A percentile compares a stretch with the other conserved stretches of the same genome.
These are phyloP conservation scores for Monosporozyma aquatica DNA, from an alignment of 805 yeast genomes.

Conservation along the genomic window DNA sequence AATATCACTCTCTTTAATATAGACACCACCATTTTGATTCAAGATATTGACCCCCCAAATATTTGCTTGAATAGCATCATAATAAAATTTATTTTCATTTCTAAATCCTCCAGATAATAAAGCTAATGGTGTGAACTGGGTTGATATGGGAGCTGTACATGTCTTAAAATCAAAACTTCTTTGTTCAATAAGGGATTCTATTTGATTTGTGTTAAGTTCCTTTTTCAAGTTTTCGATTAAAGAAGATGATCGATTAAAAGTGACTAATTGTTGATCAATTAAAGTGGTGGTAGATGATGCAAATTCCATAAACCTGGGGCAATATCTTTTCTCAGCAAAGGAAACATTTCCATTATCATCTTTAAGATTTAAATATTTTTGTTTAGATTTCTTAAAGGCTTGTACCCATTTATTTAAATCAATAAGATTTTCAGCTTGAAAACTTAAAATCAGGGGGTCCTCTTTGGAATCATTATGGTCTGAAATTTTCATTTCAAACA, in stretches of 20 bases:
- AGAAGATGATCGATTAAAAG: constrained; percentile 6
- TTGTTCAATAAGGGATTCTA: constrained; percentile 14
- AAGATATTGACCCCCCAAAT: constrained; percentile 42
- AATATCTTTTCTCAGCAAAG: constrained; percentile 50
- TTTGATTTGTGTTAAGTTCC: constrained; percentile 13
- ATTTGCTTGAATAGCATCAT: constrained; percentile 65
- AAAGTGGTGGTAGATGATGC: constrained; percentile 51
- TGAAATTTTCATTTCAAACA: constrained; percentile 66
- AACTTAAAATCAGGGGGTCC: constrained; percentile 25
- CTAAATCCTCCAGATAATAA: constrained; percentile 42
- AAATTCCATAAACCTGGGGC: constrained; percentile 59
- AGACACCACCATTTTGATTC: constrained; percentile 8
- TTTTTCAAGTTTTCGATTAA: constrained; percentile 25
- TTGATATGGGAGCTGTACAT: constrained; percentile 56
- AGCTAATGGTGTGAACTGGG: constrained; percentile 58
- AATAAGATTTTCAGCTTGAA: constrained; percentile 67
- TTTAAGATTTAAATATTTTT: constrained; percentile 33
- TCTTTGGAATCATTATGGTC: constrained; percentile 16
- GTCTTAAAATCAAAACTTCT: constrained; percentile 21
- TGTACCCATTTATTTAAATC: constrained; percentile 68
- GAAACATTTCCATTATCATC: constrained; percentile 24
- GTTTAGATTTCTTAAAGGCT: constrained; percentile 52
- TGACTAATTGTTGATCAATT: constrained; percentile 33
- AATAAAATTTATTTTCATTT: constrained; percentile 2
- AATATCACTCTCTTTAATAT: constrained; percentile 5